phyloP scores from a whole-genome alignment of 2,329 filamentous ascomycete species.

The Biscogniauxia marginata region DNA sequence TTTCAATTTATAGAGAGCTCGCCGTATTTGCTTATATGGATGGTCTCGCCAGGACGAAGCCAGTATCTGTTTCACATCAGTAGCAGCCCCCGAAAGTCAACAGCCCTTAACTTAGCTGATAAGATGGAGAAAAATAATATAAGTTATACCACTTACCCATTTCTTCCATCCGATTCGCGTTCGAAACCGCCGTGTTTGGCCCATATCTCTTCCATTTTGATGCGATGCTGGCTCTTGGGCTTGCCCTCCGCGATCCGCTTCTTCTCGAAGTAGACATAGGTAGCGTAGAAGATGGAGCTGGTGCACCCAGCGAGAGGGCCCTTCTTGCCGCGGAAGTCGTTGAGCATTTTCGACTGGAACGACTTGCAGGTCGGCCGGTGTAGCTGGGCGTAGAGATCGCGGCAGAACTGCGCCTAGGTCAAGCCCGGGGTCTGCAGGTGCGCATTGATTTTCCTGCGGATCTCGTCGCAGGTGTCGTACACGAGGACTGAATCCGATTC shows the following conservation, averaged over 20 bases:
- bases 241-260: constrained; percentile 49
- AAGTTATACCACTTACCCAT: constrained; percentile 2
- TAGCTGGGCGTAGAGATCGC: constrained; percentile 38
- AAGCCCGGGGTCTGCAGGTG: constrained; percentile 44
- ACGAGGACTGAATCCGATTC: constrained; percentile 42
- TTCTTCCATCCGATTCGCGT: constrained; percentile 2
- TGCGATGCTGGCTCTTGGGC: constrained; percentile 49
- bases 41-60: neutral
- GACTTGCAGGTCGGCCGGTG: constrained; percentile 30
- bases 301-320: constrained; percentile 46
- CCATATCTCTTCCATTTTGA: constrained; percentile 44
- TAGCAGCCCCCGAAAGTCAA: neutral
- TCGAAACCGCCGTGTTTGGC: constrained; percentile 6
- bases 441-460: constrained; percentile 54
- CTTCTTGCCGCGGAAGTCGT: constrained; percentile 48
- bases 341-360: constrained; percentile 41
- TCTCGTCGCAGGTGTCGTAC: constrained; percentile 56
- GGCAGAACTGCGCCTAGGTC: constrained; percentile 48
- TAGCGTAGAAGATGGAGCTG: constrained; percentile 48
- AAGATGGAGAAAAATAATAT: neutral
- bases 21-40: neutral
- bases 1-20: neutral
- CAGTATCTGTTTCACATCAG: neutral
- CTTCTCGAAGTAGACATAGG: constrained; percentile 61
- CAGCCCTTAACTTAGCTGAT: too few relatives aligned